Base-by-base conservation (phyloP, 352 stramenopile species). In the Globisporangium recalcitrans region DNA sequence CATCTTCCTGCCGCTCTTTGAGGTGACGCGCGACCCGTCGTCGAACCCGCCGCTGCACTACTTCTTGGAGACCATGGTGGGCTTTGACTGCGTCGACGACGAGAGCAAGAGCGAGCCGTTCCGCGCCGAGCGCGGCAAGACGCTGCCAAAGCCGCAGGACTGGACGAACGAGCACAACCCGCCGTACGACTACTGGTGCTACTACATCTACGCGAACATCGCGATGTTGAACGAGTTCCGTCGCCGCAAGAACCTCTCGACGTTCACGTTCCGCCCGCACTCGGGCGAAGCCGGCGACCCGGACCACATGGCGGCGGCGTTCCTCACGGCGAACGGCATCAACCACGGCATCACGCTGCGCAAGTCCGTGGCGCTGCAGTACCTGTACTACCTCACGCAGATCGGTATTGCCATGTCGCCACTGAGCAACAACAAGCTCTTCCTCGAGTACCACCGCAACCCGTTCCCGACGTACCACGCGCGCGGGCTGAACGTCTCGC, bases 71-170 rank as follows among this genome's bases (percentile, higher is more conserved):
- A 96, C 89, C 1, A 86, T 99, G 71, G 91, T 99, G 44, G 97
- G 96, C 46, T 98, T 99, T 63, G 97, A 99, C 73, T 98, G 91
- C 22, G 97, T 99, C 10, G 97, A 99, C 67, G 97, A 99, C 67
- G 97, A 99, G 73, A 98, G 90, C 63, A 97, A 97, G 71, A 72
- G 87, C 11, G 97, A 98, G 63, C 75, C 78, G 9, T 72, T 94
- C n/a, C 85, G 82, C 54, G 78, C 82, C 60, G 83, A 92, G 64
- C 77, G 75, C n/a, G 82, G 82, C 48, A 92, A 92, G 69, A 69
- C 72, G 55, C 60, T 96, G 54, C 74, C 88, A 4, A 78, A 82
- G 55, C 91, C 92, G 0, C 74, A 90, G 27, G 71, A 95, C 42
- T 98, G 93, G 91, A 97, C 72, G 32, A 77, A 79, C n/a, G 79